Percentiles rank a stretch among this genome's conserved stretches.
Evolutionary conservation across 805 yeast genomes (phyloP).

Genomic region (Starmerella davenportii): DNA sequence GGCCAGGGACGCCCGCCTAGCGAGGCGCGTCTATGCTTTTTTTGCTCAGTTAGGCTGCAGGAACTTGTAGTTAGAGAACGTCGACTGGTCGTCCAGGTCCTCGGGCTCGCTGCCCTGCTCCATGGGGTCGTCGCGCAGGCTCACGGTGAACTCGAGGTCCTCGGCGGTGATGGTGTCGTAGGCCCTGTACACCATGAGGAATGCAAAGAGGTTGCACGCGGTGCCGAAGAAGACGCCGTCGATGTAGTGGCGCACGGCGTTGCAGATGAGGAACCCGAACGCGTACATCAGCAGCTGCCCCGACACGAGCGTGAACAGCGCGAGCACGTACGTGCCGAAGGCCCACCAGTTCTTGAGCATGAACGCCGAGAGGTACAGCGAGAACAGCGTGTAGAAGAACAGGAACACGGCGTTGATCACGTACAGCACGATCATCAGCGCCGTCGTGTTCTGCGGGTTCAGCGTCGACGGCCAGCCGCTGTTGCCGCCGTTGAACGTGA

Average conservation of each 20-base stretch:
- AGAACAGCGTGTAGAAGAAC: conserved; percentile 45
- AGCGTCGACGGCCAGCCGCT: conserved; percentile 31
- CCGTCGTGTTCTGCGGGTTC: conserved; percentile 40
- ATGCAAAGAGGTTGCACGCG: conserved; percentile 56
- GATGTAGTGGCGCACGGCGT: conserved; percentile 59
- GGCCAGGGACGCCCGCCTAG: too few relatives aligned
- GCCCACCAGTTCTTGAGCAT: conserved; percentile 75
- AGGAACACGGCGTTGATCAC: conserved; percentile 53
- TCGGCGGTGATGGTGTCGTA: conserved; percentile 95
- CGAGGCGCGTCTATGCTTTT: too few relatives aligned
- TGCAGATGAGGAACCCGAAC: conserved; percentile 49
- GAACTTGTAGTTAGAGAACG: background rate
- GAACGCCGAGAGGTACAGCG: conserved; percentile 45
- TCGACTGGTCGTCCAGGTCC: background rate
- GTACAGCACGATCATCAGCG: conserved; percentile 52
- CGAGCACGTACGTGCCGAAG: conserved; percentile 60
- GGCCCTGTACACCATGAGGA: conserved; percentile 89
- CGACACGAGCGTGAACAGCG: conserved; percentile 51
- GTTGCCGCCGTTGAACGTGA: conserved; percentile 41
- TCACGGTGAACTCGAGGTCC: conserved; percentile 79
- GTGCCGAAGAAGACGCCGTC: conserved; percentile 83
- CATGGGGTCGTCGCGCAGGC: conserved; percentile 25
- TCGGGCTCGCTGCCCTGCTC: background rate
- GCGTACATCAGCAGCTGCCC: conserved; percentile 70
- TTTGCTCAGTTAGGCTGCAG: background rate